Base-by-base conservation (phyloP, 768 basidiomycete genomes). In the Rhizopogon roseolus region DNA sequence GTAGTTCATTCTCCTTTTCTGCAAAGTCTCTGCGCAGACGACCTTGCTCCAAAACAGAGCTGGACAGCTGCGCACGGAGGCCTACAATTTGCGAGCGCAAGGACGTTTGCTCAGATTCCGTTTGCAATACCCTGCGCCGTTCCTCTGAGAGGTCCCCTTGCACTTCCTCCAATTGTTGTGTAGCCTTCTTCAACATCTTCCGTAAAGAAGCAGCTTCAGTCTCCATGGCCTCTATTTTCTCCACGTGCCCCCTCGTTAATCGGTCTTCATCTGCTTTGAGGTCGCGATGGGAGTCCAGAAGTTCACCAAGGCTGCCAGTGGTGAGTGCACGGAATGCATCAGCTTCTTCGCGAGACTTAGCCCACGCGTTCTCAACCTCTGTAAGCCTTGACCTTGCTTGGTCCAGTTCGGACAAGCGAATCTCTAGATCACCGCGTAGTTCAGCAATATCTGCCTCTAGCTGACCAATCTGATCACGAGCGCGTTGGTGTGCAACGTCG, bases 291-390 rank as follows among this genome's bases (percentile, higher is more conserved):
- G 88, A 85, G 65, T 95, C 91, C 43, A 97, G 75, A 17, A 97
- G 76, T 65, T 95, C 84, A 22, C 93, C 93, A 3, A 97, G 79
- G 62, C 86, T 81, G 44, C 86, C 84, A 2, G 92, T 96, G 2
- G 94, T 94, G 49, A 93, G 74, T 19, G 89, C 87, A 51, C 93
- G 78, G 68, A 94, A 85, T 2, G 88, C 84, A 67, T 97, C 95
- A 3, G 93, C 92, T 73, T 98, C 93, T 71, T 95, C 89, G 13
- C 93, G 84, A 41, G 93, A 92, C 68, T 93, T 90, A 25, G 89
- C 82, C 86, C 93, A 97, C 8, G 88, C 84, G 64, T 89, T 93
- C 72, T 97, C 95, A 41, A 87, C 85, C 51, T 95, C 91, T 25
- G 80, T 74, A 41, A 95, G 71, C 52, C 87, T 77, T 9, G 76